Base-by-base conservation (phyloP, 257 asterid genomes). In the Linaria vulgaris region DNA sequence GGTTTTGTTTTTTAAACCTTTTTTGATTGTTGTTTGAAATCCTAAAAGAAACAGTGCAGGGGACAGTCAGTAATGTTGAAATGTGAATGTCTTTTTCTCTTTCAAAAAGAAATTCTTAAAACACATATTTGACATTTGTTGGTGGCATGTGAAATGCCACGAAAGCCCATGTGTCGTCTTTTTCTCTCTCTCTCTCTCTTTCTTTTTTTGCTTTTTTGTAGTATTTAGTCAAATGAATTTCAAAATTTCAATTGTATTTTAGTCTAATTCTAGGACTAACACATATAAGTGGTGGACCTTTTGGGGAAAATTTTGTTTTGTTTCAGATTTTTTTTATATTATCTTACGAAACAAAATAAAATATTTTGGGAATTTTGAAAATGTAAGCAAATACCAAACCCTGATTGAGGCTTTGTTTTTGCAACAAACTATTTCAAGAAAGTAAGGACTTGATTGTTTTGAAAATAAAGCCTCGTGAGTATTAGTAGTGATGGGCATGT, bases 1-100 rank as follows among this genome's bases (percentile, higher is more conserved):
- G 3, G 4, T 43, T 43, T 43, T 27, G 34, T 9, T 43, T 43
- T 43, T 43, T n/a, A n/a, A n/a, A 12, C 17, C 17, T 43, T 6
- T 27, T 27, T 43, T 43, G n/a, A n/a, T n/a, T n/a, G 48, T 44
- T 44, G 49, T 44, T 44, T 44, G 49, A 44, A 44, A 44, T 44
- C 49, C 17, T 34, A 13, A 44, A 44, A 19, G 12, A 3, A 15
- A 9, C 9, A 0, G 15, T 11, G 12, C 47, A 44, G 6, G 41
- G 6, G 41, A 44, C 49, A 12, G 49, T 44, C 2, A 14, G 5
- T 44, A n/a, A 44, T 44, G 49, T 14, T 15, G 49, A n/a, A 44
- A 34, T 34, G 41, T 34, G 5, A 14, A 13, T 13, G 17, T 2
- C 6, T 3, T 27, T 27, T 44, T 44, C 15, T 44, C 49, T 12